Conservation (phyloP, 129 eudicot species). For the Logfia minima region DNA sequence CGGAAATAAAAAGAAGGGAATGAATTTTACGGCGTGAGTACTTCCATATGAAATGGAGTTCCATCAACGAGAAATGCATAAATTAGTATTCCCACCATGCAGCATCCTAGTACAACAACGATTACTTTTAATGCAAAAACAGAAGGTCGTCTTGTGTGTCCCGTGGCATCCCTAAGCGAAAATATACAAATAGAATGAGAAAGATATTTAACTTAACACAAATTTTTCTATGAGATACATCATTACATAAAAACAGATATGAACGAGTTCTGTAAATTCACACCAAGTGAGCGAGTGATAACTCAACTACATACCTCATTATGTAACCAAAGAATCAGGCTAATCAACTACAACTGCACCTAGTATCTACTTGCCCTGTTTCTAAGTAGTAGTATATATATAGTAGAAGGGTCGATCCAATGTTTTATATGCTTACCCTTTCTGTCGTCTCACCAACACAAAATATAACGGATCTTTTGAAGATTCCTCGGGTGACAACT, state of each 20-base stretch:
- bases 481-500: slow-evolving; percentile 18
- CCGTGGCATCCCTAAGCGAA: slow-evolving; percentile 40
- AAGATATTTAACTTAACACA: not conserved
- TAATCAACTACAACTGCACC: too few relatives aligned
- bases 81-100: slow-evolving; percentile 53
- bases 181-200: too few relatives aligned
- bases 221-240: not conserved
- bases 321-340: too few relatives aligned
- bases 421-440: not conserved
- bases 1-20: too few relatives aligned
- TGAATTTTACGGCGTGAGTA: slow-evolving; percentile 54
- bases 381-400: too few relatives aligned
- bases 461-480: not conserved
- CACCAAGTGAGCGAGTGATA: too few relatives aligned
- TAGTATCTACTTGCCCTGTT: not conserved
- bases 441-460: not conserved
- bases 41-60: slow-evolving; percentile 43
- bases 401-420: too few relatives aligned
- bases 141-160: slow-evolving; percentile 33
- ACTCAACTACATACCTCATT: too few relatives aligned
- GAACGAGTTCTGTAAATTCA: not conserved
- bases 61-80: slow-evolving; percentile 47
- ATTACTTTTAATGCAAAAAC: slow-evolving; percentile 47
- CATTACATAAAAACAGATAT: not conserved
- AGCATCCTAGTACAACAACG: slow-evolving; percentile 51